Evolutionary conservation across 2,329 filamentous ascomycete genomes (phyloP).

Genomic region (Metarhizium guizhouense): DNA sequence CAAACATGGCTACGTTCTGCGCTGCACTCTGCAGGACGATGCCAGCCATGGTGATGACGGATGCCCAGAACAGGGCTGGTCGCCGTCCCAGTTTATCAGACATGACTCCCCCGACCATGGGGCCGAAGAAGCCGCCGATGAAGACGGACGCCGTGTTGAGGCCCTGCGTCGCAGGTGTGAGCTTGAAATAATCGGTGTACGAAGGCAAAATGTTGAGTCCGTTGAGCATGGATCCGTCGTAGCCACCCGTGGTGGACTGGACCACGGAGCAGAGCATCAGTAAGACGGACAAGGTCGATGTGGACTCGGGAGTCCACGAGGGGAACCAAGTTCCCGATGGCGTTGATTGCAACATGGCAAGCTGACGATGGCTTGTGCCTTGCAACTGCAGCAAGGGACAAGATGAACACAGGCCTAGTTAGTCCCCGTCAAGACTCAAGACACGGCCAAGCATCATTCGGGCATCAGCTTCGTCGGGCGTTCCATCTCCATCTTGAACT

Average conservation of each 20-base stretch:
- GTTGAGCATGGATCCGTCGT: conserved; percentile 45
- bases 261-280: conserved; percentile 35
- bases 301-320: conserved; percentile 36
- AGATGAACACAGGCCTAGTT: no score
- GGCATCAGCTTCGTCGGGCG: no score
- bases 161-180: conserved; percentile 41
- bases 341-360: conserved; percentile 5
- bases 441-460: no score
- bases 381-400: no score
- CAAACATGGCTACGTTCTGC: conserved; percentile 42
- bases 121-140: conserved; percentile 39
- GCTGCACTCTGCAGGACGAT: conserved; percentile 37
- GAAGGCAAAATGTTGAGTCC: conserved; percentile 48
- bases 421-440: no score
- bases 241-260: conserved; percentile 27
- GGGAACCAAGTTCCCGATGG: conserved; percentile 36
- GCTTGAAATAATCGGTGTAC: conserved; percentile 46
- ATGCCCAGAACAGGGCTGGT: conserved; percentile 16
- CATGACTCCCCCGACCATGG: conserved; percentile 31
- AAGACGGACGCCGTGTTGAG: conserved; percentile 48
- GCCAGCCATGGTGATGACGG: conserved; percentile 32
- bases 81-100: conserved; percentile 20
- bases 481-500: no score
- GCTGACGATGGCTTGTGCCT: no score
- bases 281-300: conserved; percentile 26